Evolutionary conservation across 352 stramenopile genomes (phyloP).

Genomic region (Phytophthora cryptogea): DNA sequence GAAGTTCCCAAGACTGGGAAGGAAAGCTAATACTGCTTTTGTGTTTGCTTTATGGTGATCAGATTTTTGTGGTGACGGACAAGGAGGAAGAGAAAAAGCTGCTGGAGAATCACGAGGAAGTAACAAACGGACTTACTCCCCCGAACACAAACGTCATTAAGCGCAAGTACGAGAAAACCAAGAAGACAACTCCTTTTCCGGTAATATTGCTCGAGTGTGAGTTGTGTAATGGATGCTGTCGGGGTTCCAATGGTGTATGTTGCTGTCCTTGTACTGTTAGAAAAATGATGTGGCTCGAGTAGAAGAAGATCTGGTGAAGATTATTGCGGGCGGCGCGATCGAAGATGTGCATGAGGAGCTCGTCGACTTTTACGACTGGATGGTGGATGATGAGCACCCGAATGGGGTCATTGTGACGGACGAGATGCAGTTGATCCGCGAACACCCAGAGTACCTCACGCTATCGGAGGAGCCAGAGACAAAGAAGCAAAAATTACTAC

Average conservation of each 20-base stretch:
- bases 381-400: slow-evolving; percentile 76
- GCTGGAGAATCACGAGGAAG: slow-evolving; percentile 68
- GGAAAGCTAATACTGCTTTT: background rate
- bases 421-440: slow-evolving; percentile 82
- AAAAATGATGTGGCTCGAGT: slow-evolving; percentile 84
- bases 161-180: slow-evolving; percentile 89
- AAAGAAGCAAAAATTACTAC: slow-evolving; percentile 47
- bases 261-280: slow-evolving; percentile 28
- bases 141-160: slow-evolving; percentile 89
- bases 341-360: slow-evolving; percentile 88
- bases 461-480: slow-evolving; percentile 51
- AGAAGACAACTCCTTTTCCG: slow-evolving; percentile 79
- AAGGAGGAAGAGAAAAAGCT: slow-evolving; percentile 71
- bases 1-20: background rate
- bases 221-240: background rate
- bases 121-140: slow-evolving; percentile 75
- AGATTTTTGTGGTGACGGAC: slow-evolving; percentile 87
- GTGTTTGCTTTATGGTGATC: background rate
- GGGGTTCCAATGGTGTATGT: background rate
- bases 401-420: slow-evolving; percentile 75
- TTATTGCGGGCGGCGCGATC: slow-evolving; percentile 70
- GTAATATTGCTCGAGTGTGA: slow-evolving; percentile 27
- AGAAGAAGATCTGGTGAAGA: slow-evolving; percentile 84
- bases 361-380: slow-evolving; percentile 89
- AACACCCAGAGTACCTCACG: slow-evolving; percentile 82